Base-by-base conservation (phyloP, 192 early-diverging fungal species). In the Rhizoclosmatium sp. region DNA sequence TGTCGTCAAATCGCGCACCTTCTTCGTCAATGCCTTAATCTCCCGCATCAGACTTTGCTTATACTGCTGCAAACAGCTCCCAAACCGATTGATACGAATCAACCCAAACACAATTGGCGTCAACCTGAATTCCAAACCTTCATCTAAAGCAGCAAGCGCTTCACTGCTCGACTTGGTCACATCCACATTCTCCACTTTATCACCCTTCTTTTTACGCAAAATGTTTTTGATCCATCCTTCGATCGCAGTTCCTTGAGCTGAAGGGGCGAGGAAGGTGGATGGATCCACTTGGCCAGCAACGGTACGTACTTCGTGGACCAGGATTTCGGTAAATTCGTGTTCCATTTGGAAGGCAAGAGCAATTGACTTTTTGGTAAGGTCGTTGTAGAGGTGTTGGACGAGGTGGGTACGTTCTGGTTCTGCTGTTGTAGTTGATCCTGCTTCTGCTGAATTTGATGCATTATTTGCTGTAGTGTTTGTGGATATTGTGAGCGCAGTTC, bases 51-150 rank as follows among this genome's bases (percentile, higher is more conserved):
- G 82, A 19, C 84, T 79, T 5, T 96, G 95, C n/a, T 92, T 89
- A 79, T 94, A 97, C 1, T 82, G 70, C 74, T 94, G 92, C 47
- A 99, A 77, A 9, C 94, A 90, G 46, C 75, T 75, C 42, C 78
- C 86, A 4, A 97, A 80, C 46, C 89, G 83, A 54, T 93, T 91
- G 5, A 94, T 93, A 10, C 93, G 85, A 39, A 95, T 82, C 49
- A 99, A 78, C 4, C 95, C 96, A 60, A 91, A 87, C 0, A 95
- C 82, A 66, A 95, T 82, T 3, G 97, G 95, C 46, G 84, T 76
- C 65, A 99, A 86, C 71, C 87, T 84, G 21, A 82, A 70, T 70
- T 84, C 85, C 23, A 93, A 75, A 47, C 81, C 80, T 47, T 84
- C 81, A 48, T 82, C 82, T 21, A 59, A 62, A 14, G 60, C 45